Evolutionary conservation across 148 eudicot genomes (phyloP).

Genomic region (Fagopyrum homotropicum): DNA sequence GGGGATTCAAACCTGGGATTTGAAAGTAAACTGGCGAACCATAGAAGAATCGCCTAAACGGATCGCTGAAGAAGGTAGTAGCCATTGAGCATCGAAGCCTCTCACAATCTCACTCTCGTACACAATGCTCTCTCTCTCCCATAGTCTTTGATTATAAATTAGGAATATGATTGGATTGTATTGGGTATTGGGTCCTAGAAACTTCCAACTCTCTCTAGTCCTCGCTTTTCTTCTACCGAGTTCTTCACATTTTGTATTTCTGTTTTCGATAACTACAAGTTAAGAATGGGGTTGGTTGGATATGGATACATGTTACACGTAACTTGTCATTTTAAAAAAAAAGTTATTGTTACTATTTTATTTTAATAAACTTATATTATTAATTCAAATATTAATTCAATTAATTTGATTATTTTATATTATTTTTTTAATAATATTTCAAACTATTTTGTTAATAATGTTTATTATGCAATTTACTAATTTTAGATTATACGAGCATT

Average conservation of each 20-base stretch:
- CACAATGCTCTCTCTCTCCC: not conserved
- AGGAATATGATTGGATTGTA: not conserved
- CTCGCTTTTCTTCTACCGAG: not conserved
- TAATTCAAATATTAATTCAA: no score
- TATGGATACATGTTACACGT: no score
- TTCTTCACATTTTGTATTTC: not conserved
- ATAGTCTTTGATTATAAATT: not conserved
- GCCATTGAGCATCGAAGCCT: conserved; percentile 38
- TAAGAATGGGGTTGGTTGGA: no score
- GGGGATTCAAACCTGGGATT: conserved; percentile 39
- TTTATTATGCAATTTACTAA: no score
- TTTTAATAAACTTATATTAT: no score
- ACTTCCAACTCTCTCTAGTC: not conserved
- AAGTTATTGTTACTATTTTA: no score
- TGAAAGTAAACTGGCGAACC: conserved; percentile 31
- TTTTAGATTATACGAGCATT: no score
- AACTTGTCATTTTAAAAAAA: no score
- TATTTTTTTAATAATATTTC: no score
- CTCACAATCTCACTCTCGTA: not conserved
- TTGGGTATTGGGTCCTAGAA: not conserved
- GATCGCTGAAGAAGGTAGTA: conserved; percentile 35
- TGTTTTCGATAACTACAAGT: no score
- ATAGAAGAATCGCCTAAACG: conserved; percentile 43
- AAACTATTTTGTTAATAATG: no score
- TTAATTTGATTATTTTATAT: no score